A percentile compares a stretch with the other conserved stretches of the same genome.
phyloP scores from a whole-genome alignment of 2,329 filamentous ascomycete species.

The Colletotrichum lupini region DNA sequence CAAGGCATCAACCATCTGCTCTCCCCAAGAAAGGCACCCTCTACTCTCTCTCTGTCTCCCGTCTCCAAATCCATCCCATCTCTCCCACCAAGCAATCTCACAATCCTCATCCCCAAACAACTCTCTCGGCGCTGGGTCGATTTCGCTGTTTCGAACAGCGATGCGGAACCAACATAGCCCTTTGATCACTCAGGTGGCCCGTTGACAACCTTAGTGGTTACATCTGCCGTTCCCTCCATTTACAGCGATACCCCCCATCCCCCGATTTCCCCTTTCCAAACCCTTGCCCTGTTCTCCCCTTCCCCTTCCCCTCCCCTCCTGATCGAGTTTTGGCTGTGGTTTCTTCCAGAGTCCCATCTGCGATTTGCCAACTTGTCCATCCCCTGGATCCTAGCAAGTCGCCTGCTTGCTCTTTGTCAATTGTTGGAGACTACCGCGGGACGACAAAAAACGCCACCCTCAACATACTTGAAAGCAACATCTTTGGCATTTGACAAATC shows the following conservation, averaged over 20 bases:
- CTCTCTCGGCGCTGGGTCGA: constrained; percentile 34
- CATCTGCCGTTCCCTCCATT: constrained; percentile 22
- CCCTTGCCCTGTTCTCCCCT: constrained; percentile 23
- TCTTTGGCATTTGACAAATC: constrained; percentile 10
- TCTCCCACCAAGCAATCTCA: background rate
- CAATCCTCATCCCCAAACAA: constrained; percentile 29
- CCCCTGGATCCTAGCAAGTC: constrained; percentile 3
- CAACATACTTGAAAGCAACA: background rate
- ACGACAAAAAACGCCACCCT: constrained; percentile 10
- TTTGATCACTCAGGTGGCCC: constrained; percentile 11
- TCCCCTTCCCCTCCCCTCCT: background rate
- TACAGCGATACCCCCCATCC: constrained; percentile 28
- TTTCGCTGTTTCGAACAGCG: constrained; percentile 20
- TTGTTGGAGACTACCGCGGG: background rate
- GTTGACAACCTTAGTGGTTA: constrained; percentile 16
- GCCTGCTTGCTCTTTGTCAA: background rate
- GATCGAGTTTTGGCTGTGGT: constrained; percentile 1
- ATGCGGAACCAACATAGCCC: constrained; percentile 27
- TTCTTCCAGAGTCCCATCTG: background rate
- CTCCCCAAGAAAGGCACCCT: background rate
- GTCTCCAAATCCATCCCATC: constrained; percentile 8
- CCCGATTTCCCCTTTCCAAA: constrained; percentile 21
- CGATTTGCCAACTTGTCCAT: background rate
- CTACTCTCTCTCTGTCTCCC: background rate
- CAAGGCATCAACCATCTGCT: background rate